These are phyloP conservation scores for Tolypocladium cylindrosporum DNA, from an alignment of 2,329 filamentous ascomycete genomes.

Conservation along the genomic window DNA sequence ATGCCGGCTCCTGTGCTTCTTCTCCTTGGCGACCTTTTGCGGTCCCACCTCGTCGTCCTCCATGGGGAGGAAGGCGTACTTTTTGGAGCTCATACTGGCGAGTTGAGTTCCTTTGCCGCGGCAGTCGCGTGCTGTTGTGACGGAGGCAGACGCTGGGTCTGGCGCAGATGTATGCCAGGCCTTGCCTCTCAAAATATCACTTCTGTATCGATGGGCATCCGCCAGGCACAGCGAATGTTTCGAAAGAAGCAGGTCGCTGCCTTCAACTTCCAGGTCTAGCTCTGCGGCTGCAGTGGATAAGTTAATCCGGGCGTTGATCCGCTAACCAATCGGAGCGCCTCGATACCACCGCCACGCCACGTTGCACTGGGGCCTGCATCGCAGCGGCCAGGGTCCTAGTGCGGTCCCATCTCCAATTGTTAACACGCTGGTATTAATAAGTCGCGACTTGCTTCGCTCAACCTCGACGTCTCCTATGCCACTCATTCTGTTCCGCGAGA, in stretches of 20 bases:
- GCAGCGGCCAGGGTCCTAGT: not conserved
- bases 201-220: not conserved
- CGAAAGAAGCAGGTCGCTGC: not conserved
- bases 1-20: conserved; percentile 32
- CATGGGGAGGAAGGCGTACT: conserved; percentile 60
- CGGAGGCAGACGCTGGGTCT: not conserved
- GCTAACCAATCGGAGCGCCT: conserved; percentile 8
- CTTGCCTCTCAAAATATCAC: not conserved
- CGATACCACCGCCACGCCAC: conserved; percentile 9
- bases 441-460: not conserved
- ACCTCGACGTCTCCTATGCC: conserved; percentile 1
- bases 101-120: not conserved
- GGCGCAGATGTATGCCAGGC: not conserved
- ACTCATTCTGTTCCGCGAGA: not conserved
- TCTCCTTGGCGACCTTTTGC: conserved; percentile 40
- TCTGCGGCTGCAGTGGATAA: too few species aligned
- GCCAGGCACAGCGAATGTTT: not conserved
- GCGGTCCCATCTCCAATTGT: conserved; percentile 8
- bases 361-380: not conserved
- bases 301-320: conserved; percentile 13
- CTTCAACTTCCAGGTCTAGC: not conserved
- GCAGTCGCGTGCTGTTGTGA: not conserved
- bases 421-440: conserved; percentile 25
- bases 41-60: conserved; percentile 51
- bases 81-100: conserved; percentile 41